Base-by-base conservation (phyloP, 1,284 basidiomycete species). In the Schizophyllum commune region DNA sequence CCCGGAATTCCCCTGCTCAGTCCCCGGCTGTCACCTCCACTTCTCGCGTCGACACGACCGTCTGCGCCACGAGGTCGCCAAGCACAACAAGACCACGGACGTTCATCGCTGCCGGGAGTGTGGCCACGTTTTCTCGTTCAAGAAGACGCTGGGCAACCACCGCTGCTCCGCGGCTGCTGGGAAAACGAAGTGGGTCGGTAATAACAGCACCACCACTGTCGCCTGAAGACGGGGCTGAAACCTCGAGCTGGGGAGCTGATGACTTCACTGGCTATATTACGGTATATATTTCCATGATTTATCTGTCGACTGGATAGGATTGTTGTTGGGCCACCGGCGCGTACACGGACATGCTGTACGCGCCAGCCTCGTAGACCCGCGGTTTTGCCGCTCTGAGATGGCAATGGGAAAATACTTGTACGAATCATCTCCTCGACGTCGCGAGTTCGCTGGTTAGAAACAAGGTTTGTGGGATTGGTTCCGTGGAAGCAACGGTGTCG, bases 71-170 rank as follows among this genome's bases (percentile, higher is more conserved):
- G 62, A 64, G 21, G 62, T 64, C 32, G 62, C 62, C n/a, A 58
- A 64, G 52, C 62, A 64, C 47, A 57, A 57, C 19, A 62, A 79
- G 64, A 66, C 80, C 52, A 80, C 79, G 70, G 79, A 80, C 65
- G 80, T 78, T 64, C 39, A 47, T 47, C 68, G 70, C 2, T 81
- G 79, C 63, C 72, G 76, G 13, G 76, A 77, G 7, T 81, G 79
- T 61, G 76, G 77, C 20, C 72, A 78, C 17, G 80, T 80, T 66
- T 81, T 81, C 67, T 80, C 78, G 8, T 73, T 77, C 8, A 72
- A 74, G 65, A 80, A 79, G 67, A 80, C 79, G 1, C 67, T 80
- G 33, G 77, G 77, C 4, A 80, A 80, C 60, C 79, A 81, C 67
- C 79, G 79, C 69, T 82, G 79, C 65, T 79, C 78, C 11, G 70